Evolutionary conservation across 108 stramenopile genomes (phyloP), one percentile per base, ranked within the genome.

Genomic region (Skeletonema grethae): DNA sequence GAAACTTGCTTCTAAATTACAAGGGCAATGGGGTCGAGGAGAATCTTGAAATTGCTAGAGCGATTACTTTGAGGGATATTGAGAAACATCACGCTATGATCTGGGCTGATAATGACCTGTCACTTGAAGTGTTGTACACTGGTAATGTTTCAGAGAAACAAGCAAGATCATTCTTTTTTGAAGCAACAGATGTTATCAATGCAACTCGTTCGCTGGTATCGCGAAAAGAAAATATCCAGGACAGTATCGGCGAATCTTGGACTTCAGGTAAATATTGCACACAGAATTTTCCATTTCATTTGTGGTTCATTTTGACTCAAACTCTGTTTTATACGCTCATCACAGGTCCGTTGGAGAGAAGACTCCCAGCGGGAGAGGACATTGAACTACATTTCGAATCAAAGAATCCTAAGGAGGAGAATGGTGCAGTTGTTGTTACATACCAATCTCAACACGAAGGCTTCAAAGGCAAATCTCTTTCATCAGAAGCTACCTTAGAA

Each of bases 341-440:
- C 32, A 50, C 75, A 57, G 84, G 82, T 7, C 55, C 83, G 5
- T 65, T 88, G 57, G 93, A 94, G 57, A 61, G 85, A 22, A 72
- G 86, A 57, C 69, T 92, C 3, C 71, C 65, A 5, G 70, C 74
- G 4, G 83, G 80, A n/a, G 77, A 90, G 43, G 89, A 93, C 45
- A 67, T 88, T 57, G 82, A 90, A 16, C 61, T 95, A 24, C 95
- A 95, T 73, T 91, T 95, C 65, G 70, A 79, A 20, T 85, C 83
- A 30, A 75, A 89, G 61, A 95, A 95, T 74, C 77, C 77, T 5
- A 57, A 90, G 41, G 95, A 95, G 6, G 87, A 89, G 45, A 90
- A 90, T 69, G 92, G 92, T 4, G 87, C 90, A 46, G 87, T 92
- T 12, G 55, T 90, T 16, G 76, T 91, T 29, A 85, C 88, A 29